A percentile compares a stretch with the other conserved stretches of the same genome.
These are phyloP conservation scores for Gossypium anomalum DNA, from an alignment of 345 rosid genomes.

Conservation along the genomic window DNA sequence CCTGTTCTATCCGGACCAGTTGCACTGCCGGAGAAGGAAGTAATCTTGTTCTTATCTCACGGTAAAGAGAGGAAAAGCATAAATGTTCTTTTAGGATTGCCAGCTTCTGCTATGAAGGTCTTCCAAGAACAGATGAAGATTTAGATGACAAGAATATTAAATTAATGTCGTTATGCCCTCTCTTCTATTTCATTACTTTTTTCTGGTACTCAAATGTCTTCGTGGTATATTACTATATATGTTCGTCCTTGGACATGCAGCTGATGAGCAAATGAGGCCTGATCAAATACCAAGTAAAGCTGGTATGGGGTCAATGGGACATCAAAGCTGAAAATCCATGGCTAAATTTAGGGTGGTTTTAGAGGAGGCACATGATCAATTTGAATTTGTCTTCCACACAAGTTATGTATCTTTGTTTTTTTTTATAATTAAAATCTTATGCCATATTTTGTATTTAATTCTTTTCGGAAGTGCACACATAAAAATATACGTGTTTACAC, in stretches of 20 bases:
- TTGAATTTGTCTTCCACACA: conserved; percentile 2
- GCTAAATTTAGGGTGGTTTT: background rate
- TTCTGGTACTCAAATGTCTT: background rate
- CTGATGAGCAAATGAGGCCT: background rate
- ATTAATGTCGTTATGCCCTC: background rate
- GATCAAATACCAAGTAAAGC: background rate
- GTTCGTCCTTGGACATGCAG: background rate
- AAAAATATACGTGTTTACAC: background rate
- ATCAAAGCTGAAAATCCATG: background rate
- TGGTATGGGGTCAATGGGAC: background rate
- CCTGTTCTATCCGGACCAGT: conserved; percentile 80
- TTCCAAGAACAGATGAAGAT: conserved; percentile 46
- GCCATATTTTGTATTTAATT: conserved; percentile 9
- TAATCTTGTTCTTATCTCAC: conserved; percentile 72
- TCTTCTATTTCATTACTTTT: background rate
- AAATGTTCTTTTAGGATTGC: conserved; percentile 84
- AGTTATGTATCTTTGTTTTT: conserved; percentile 5
- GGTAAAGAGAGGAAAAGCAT: conserved; percentile 76
- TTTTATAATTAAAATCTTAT: background rate
- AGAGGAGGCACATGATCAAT: background rate
- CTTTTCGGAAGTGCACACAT: background rate
- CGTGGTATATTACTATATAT: background rate
- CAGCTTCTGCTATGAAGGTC: conserved; percentile 66
- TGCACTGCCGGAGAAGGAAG: conserved; percentile 89
- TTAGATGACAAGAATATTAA: background rate